Evolutionary conservation across 139 green algal species (phyloP).

Genomic region (Edaphochlamys debaryana): DNA sequence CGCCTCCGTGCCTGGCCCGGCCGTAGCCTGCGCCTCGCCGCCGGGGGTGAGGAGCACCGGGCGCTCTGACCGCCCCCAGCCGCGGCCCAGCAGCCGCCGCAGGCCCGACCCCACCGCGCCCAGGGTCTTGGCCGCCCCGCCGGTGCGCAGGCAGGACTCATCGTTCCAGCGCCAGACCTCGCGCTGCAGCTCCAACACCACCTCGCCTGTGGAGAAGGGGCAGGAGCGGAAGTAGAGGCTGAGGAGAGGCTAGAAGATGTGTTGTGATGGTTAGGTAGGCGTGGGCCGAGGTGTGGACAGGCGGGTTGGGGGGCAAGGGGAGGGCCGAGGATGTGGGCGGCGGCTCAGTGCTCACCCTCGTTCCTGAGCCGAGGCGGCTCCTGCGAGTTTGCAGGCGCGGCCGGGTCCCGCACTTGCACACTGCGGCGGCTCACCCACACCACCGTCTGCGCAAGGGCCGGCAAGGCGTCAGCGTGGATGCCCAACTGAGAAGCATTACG

Average conservation of each 20-base stretch:
- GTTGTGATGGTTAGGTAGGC: no score
- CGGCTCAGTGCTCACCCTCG: conserved; percentile 30
- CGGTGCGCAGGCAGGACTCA: conserved; percentile 16
- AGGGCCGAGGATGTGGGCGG: no score
- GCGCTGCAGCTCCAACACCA: conserved; percentile 27
- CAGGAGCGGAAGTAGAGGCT: no score
- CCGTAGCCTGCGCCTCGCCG: no score
- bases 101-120: background rate
- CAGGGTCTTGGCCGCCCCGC: background rate
- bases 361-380: conserved; percentile 3
- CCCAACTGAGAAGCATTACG: no score
- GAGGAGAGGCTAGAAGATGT: no score
- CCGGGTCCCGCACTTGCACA: background rate
- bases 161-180: conserved; percentile 36
- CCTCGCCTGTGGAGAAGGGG: conserved; percentile 12
- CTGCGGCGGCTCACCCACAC: conserved; percentile 39
- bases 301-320: no score
- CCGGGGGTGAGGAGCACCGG: no score
- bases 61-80: no score
- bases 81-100: background rate
- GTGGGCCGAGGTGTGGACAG: no score
- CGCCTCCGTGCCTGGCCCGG: no score
- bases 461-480: background rate
- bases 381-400: background rate
- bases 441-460: background rate